A percentile compares a stretch with the other conserved stretches of the same genome.
Evolutionary conservation across 164 flowering plant species (phyloP).

Genomic region (Macadamia tetraphylla): DNA sequence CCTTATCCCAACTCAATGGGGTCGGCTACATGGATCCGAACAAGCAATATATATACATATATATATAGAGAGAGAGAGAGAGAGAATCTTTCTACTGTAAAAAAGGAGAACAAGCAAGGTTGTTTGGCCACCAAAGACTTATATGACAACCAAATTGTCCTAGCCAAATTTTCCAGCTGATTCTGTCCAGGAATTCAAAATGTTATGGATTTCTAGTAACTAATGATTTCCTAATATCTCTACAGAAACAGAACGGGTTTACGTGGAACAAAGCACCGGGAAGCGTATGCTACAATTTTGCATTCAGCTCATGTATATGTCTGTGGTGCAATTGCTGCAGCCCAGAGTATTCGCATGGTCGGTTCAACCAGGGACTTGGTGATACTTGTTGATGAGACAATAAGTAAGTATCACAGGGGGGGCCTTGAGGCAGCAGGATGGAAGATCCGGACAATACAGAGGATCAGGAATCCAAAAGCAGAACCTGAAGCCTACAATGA

Average conservation of each 20-base stretch:
- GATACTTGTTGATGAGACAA: conserved; percentile 55
- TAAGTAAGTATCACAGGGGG: conserved; percentile 42
- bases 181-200: background rate
- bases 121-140: no score
- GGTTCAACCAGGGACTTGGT: conserved; percentile 55
- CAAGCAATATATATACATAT: no score
- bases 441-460: conserved; percentile 45
- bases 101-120: no score
- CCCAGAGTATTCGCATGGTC: conserved; percentile 54
- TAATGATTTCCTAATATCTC: background rate
- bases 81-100: no score
- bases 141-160: no score
- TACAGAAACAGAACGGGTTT: conserved; percentile 17
- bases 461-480: conserved; percentile 64
- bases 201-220: background rate
- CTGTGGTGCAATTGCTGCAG: conserved; percentile 63
- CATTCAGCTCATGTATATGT: conserved; percentile 59
- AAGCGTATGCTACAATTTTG: conserved; percentile 58
- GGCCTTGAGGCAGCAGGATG: conserved; percentile 61
- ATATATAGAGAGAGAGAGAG: no score
- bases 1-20: no score
- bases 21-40: no score
- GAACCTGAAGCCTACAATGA: conserved; percentile 79
- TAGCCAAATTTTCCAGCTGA: no score
- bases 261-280: conserved; percentile 31